Evolutionary conservation across 345 rosid genomes (phyloP).

Genomic region (Lumnitzera littorea): DNA sequence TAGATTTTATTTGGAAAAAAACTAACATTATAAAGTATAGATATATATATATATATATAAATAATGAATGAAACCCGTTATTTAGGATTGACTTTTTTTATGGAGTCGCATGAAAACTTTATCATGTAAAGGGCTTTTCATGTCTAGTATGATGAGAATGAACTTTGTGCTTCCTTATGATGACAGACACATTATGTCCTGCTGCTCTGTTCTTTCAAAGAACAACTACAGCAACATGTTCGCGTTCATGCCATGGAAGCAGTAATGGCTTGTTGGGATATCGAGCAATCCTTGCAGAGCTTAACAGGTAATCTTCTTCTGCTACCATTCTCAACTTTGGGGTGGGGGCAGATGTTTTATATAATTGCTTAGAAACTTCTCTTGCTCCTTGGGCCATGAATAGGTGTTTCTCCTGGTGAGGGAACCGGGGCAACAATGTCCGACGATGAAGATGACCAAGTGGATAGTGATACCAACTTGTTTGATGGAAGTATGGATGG

Average conservation of each 20-base stretch:
- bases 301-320: constrained; percentile 50
- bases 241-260: constrained; percentile 99
- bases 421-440: constrained; percentile 99
- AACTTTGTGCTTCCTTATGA: no score
- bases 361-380: no score
- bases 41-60: no score
- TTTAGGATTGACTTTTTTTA: no score
- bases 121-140: no score
- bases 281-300: constrained; percentile 95
- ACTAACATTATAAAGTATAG: no score
- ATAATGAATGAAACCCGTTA: no score
- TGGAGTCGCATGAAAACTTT: no score
- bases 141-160: no score
- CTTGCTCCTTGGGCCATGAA: constrained; percentile 4
- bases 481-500: constrained; percentile 77
- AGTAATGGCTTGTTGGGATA: constrained; percentile 99
- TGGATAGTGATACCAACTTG: constrained; percentile 75
- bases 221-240: constrained; percentile 95
- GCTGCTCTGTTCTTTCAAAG: constrained; percentile 90
- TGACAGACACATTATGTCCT: constrained; percentile 84
- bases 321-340: no score
- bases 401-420: constrained; percentile 97
- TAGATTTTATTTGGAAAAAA: no score
- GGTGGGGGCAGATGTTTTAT: no score
- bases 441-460: constrained; percentile 91